A percentile compares a stretch with the other conserved stretches of the same genome.
phyloP scores from a whole-genome alignment of 345 rosid genomes.

The Eucalyptus leucophloia region DNA sequence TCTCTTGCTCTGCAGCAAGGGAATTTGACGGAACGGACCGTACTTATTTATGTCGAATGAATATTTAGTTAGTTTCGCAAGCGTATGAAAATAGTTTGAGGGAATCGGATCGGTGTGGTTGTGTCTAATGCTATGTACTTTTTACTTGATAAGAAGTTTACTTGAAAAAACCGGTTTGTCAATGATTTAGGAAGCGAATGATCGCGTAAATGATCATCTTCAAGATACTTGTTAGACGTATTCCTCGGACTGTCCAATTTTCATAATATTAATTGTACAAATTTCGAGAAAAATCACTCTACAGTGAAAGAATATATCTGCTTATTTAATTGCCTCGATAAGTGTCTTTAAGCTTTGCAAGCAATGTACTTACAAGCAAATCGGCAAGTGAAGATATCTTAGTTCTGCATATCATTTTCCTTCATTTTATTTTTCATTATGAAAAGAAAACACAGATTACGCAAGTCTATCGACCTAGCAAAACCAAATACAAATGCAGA shows the following conservation, averaged over 20 bases:
- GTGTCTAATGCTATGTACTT: not conserved
- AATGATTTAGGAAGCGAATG: not conserved
- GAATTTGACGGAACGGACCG: not conserved
- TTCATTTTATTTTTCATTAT: not conserved
- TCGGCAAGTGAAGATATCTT: not conserved
- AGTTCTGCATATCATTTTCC: not conserved
- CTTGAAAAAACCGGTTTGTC: not conserved
- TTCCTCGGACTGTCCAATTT: not conserved
- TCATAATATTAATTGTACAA: not conserved
- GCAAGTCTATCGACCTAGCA: rapidly evolving
- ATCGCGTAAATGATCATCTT: not conserved
- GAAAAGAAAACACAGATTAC: not conserved
- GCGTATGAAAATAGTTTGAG: not conserved
- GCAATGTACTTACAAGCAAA: not conserved
- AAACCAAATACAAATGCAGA: not conserved
- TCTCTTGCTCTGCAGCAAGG: not conserved
- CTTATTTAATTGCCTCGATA: not conserved
- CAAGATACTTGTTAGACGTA: not conserved
- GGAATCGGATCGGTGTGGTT: not conserved
- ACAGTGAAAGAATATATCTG: not conserved
- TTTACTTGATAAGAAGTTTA: not conserved
- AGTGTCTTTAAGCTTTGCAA: not conserved
- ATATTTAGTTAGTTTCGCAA: too few relatives aligned
- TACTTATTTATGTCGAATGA: not conserved
- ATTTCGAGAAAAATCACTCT: not conserved